phyloP scores from a whole-genome alignment of 495 filamentous ascomycete species.

The Podospora fimiseda region DNA sequence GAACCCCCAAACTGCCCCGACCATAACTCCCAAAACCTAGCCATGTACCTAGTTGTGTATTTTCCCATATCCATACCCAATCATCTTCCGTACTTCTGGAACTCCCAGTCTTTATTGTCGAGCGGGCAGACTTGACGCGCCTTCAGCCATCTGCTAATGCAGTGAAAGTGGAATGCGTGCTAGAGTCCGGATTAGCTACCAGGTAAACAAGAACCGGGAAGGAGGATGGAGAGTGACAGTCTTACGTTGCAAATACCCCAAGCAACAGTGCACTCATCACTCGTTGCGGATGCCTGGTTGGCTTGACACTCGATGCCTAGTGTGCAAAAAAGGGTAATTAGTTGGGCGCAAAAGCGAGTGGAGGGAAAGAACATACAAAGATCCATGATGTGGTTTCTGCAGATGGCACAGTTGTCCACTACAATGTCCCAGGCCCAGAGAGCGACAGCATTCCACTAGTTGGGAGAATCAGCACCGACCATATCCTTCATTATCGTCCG shows the following conservation, averaged over 20 bases:
- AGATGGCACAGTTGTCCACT: constrained; percentile 99
- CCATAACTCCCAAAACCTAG: background rate
- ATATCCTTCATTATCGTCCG: too few relatives aligned
- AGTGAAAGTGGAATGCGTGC: constrained; percentile 99
- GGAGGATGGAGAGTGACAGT: constrained; percentile 4
- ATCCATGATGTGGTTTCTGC: constrained; percentile 99
- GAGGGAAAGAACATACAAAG: constrained; percentile 56
- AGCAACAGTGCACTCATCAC: constrained; percentile 95
- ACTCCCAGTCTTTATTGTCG: constrained; percentile 98
- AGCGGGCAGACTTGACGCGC: constrained; percentile 98
- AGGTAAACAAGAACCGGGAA: background rate
- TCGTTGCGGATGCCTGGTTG: constrained; percentile 97
- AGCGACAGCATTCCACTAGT: constrained; percentile 96
- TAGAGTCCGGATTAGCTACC: constrained; percentile 31
- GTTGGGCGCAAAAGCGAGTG: background rate
- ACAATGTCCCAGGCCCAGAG: constrained; percentile 99
- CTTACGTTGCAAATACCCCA: constrained; percentile 99
- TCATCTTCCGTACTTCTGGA: constrained; percentile 88
- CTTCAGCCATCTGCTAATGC: constrained; percentile 98
- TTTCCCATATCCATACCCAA: background rate
- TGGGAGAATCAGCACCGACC: constrained; percentile 7
- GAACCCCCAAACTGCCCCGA: too few relatives aligned
- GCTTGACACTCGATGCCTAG: constrained; percentile 98
- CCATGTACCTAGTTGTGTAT: background rate
- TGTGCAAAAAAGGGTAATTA: background rate